These are phyloP conservation scores for Setomelanomma holmii DNA, from an alignment of 2,329 filamentous ascomycete species.

Conservation along the genomic window DNA sequence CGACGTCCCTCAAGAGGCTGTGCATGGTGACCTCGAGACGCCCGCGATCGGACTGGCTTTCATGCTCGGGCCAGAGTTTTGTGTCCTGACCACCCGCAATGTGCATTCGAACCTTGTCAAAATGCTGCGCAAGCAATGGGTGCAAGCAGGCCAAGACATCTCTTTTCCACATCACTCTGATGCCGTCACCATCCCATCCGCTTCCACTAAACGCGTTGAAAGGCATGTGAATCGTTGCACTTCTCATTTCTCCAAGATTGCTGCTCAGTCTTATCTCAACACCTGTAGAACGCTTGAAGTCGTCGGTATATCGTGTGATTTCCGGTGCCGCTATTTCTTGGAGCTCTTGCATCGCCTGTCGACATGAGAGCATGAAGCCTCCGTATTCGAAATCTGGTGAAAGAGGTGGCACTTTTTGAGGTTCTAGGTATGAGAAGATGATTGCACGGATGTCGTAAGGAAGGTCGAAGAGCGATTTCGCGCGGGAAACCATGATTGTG, in stretches of 20 bases:
- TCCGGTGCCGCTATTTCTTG: not conserved
- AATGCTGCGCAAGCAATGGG: constrained; percentile 1
- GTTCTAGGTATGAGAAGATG: constrained; percentile 4
- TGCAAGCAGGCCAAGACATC: not conserved
- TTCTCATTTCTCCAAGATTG: not conserved
- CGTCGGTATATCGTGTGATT: not conserved
- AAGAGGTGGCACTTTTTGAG: not conserved
- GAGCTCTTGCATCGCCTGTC: constrained; percentile 4
- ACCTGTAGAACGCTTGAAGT: not conserved
- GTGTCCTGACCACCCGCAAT: not conserved
- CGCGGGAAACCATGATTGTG: not conserved
- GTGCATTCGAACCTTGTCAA: not conserved
- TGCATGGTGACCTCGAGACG: constrained; percentile 5
- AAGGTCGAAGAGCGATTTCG: constrained; percentile 2
- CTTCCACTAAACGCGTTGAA: not conserved
- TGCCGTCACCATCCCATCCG: not conserved
- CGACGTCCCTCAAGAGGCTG: not conserved
- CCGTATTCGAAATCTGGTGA: not conserved
- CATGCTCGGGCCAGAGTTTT: not conserved
- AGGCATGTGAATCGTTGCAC: not conserved
- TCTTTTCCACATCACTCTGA: not conserved
- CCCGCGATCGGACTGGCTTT: not conserved
- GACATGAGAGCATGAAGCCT: constrained; percentile 4
- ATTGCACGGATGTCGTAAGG: constrained; percentile 8
- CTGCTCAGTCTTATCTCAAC: not conserved